Evolutionary conservation across 2,329 filamentous ascomycete genomes (phyloP), one percentile per base, ranked within the genome.

Genomic region (Alternaria triticimaculans): DNA sequence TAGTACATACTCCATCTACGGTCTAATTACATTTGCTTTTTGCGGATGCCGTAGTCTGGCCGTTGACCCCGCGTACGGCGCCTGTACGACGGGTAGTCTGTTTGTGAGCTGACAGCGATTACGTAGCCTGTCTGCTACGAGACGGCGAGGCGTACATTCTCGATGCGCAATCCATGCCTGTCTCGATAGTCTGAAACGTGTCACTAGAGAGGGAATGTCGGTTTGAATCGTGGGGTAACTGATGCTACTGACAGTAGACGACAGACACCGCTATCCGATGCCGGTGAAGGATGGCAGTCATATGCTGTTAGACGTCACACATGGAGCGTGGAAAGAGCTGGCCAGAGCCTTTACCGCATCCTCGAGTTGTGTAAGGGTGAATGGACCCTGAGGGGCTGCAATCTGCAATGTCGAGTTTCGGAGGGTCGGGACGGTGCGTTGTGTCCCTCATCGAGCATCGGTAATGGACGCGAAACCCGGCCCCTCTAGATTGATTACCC

Each of bases 401-500:
- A 26, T 53, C 14, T 21, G 41, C 20, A 28, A 51, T 59, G 45
- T 48, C 51, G 57, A 58, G 57, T 45, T 48, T 63, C 61, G 64
- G 62, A 58, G 48, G 61, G 43, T 61, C 61, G 61, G 57, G 53
- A 53, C 33, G 56, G 44, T 30, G 21, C 53, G 58, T 48, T 55
- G 50, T 53, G 53, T 44, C 41, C 49, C 46, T 48, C 50, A 37
- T 58, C 50, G 50, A 45, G 43, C 26, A 49, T 62, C 55, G 51
- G 57, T 48, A 57, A 23, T 51, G 33, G 58, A 30, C 46, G 55
- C 43, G 54, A 26, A 56, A 57, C 50, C 68, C 67, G 62, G 66
- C 63, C 56, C 67, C 58, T 64, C 53, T n/a, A 58, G 20, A 26
- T 51, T 49, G 18, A 33, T 51, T 54, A 60, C 48, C 64, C 66